phyloP scores from a whole-genome alignment of 345 rosid species.

The Erucastrum elatum region DNA sequence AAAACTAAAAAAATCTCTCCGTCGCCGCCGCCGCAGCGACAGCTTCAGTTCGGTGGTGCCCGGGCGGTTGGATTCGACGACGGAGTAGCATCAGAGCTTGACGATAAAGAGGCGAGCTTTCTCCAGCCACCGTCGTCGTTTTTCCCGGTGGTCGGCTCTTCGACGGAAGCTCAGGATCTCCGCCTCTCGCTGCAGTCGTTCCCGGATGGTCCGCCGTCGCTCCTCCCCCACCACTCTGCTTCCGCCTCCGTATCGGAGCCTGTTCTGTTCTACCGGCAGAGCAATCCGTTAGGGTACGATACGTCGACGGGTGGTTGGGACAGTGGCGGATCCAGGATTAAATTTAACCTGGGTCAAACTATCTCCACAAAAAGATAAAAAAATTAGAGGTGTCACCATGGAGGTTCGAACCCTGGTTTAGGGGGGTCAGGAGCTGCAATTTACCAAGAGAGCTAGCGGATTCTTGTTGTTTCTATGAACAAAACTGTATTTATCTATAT shows the following conservation, averaged over 20 bases:
- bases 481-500: too few relatives aligned
- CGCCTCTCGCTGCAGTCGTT: constrained; percentile 85
- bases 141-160: constrained; percentile 66
- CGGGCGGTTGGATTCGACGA: constrained; percentile 27
- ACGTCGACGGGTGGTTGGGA: constrained; percentile 52
- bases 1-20: constrained; percentile 7
- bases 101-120: constrained; percentile 37
- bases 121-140: constrained; percentile 74
- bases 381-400: too few relatives aligned
- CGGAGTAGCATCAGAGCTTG: background rate
- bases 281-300: constrained; percentile 59
- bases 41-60: constrained; percentile 35
- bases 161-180: constrained; percentile 69
- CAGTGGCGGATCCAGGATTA: too few relatives aligned
- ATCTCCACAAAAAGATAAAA: too few relatives aligned
- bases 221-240: constrained; percentile 43
- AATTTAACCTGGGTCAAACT: too few relatives aligned
- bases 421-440: too few relatives aligned
- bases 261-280: constrained; percentile 54
- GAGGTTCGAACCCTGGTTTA: too few relatives aligned
- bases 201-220: constrained; percentile 65
- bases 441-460: too few relatives aligned
- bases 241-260: constrained; percentile 45
- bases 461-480: too few relatives aligned
- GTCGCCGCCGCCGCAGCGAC: constrained; percentile 23